phyloP scores from a whole-genome alignment of 1,284 basidiomycete species.

The Puccinia coronata region DNA sequence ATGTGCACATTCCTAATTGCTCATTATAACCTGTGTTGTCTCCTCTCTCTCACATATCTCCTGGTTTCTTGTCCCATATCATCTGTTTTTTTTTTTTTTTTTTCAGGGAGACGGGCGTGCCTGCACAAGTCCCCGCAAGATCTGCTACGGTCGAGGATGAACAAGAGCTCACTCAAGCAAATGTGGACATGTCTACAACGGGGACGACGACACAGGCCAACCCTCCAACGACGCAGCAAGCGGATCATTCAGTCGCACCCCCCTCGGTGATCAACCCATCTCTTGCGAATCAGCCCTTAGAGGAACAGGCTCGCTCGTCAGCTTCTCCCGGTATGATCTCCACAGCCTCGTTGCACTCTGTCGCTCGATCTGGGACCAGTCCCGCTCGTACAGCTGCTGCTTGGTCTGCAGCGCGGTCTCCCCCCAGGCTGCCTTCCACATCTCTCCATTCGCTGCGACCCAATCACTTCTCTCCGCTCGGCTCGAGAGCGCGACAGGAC shows the following conservation, averaged over 20 bases:
- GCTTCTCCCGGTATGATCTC: not conserved
- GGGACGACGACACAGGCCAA: not conserved
- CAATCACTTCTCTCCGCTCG: not conserved
- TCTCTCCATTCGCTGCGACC: not conserved
- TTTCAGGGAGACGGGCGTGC: not conserved
- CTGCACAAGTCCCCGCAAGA: not conserved
- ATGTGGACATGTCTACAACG: not conserved
- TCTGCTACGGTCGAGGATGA: conserved; percentile 6
- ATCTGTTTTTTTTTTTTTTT: not conserved
- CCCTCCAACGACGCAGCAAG: not conserved
- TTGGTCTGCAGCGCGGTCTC: not conserved
- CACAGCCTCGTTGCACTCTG: not conserved
- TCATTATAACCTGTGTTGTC: too few relatives aligned
- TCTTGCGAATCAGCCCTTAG: not conserved
- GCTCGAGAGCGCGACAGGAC: not conserved
- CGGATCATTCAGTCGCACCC: not conserved
- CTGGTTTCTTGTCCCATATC: not conserved
- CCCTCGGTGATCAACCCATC: not conserved
- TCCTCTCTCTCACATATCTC: not conserved
- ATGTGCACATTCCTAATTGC: not conserved
- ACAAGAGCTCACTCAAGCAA: not conserved
- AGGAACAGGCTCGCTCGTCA: not conserved
- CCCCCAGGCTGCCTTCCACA: not conserved
- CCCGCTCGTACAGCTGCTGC: not conserved
- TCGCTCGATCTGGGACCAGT: not conserved